Conservation (phyloP, 257 asterid species). For the Nicotiana otophora region DNA sequence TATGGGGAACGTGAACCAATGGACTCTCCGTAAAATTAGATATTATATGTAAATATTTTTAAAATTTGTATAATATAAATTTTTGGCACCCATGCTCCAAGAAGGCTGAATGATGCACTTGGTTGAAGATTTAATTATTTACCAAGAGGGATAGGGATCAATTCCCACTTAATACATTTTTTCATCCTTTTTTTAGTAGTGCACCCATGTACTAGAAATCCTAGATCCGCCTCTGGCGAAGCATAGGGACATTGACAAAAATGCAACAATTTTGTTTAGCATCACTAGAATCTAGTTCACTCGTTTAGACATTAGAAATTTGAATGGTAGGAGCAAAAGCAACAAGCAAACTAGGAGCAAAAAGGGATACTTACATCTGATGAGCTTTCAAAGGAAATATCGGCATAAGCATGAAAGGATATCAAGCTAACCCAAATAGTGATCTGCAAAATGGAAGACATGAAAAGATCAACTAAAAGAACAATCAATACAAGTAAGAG, state of each 20-base stretch:
- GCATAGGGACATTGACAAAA: not conserved
- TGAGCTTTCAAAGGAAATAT: slow-evolving; percentile 64
- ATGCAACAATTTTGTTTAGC: not conserved
- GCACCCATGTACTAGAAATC: no score
- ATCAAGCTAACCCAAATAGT: slow-evolving; percentile 79
- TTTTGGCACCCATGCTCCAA: no score
- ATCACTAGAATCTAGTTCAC: not conserved
- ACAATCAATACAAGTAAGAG: not conserved
- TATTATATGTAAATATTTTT: no score
- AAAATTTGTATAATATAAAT: no score
- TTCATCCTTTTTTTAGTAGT: no score
- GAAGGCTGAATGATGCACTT: no score
- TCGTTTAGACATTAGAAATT: not conserved
- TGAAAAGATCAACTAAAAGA: slow-evolving; percentile 13
- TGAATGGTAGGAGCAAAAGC: not conserved
- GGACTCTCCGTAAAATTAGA: no score
- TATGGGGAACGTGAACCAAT: no score
- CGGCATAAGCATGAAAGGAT: slow-evolving; percentile 81
- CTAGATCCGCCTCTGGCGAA: no score
- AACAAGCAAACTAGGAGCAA: not conserved
- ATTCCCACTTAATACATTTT: no score
- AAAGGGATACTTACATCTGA: slow-evolving; percentile 65
- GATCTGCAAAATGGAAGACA: slow-evolving; percentile 49
- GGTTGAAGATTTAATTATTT: no score
- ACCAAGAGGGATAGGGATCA: no score